These are phyloP conservation scores for Sphaceloma murrayae DNA, from an alignment of 2,329 filamentous ascomycete genomes.

Conservation along the genomic window DNA sequence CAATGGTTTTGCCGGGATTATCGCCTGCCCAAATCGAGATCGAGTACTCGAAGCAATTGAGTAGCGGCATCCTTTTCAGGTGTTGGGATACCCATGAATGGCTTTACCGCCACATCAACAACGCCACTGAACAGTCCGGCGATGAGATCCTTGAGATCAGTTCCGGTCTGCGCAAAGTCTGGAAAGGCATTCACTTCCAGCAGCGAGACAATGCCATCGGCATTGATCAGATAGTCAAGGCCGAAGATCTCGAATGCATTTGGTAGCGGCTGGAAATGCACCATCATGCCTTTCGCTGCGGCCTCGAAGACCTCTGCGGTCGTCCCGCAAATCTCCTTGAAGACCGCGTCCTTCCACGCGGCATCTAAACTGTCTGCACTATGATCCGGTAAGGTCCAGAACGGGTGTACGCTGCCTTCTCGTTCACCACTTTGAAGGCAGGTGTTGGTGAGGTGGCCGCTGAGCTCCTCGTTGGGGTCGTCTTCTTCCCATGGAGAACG, in stretches of 20 bases:
- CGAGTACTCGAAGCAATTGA: conserved; percentile 35
- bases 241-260: conserved; percentile 91
- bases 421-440: conserved; percentile 61
- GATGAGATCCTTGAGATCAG: conserved; percentile 61
- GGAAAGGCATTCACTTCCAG: conserved; percentile 94
- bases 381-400: conserved; percentile 60
- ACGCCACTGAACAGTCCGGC: conserved; percentile 67
- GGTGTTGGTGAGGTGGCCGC: conserved; percentile 84
- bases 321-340: conserved; percentile 60
- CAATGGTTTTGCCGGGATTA: conserved; percentile 17
- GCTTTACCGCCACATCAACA: conserved; percentile 54
- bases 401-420: conserved; percentile 59
- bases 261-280: conserved; percentile 83
- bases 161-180: conserved; percentile 87
- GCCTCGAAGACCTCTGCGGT: conserved; percentile 78
- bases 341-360: conserved; percentile 53
- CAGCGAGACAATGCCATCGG: conserved; percentile 55
- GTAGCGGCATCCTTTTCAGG: no score
- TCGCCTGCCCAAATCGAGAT: conserved; percentile 39
- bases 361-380: conserved; percentile 19
- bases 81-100: conserved; percentile 60
- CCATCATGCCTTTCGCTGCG: conserved; percentile 68
- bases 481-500: conserved; percentile 46
- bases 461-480: conserved; percentile 45
- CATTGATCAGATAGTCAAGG: conserved; percentile 78